phyloP scores from a whole-genome alignment of 192 early-diverging fungal species.

The Coemansia sp. region DNA sequence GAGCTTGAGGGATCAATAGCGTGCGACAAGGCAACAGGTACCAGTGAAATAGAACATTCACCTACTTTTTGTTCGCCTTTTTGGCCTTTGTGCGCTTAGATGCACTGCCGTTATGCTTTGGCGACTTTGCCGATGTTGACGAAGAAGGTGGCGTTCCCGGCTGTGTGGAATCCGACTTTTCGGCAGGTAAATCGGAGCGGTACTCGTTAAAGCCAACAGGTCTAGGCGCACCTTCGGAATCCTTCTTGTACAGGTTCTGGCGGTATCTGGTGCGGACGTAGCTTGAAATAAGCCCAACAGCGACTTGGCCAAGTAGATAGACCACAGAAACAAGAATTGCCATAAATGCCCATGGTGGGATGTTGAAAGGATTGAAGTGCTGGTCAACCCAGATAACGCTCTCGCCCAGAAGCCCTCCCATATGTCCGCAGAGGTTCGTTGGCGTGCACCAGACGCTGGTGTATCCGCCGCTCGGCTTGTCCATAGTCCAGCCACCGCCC shows the following conservation, averaged over 20 bases:
- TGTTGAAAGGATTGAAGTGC: constrained; percentile 41
- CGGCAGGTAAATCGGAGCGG: constrained; percentile 20
- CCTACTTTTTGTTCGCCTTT: constrained; percentile 27
- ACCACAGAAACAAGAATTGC: constrained; percentile 40
- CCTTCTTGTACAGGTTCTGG: constrained; percentile 18
- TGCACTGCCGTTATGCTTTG: constrained; percentile 18
- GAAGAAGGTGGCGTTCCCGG: constrained; percentile 1
- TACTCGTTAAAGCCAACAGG: constrained; percentile 37
- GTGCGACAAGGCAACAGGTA: background rate
- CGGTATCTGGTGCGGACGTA: constrained; percentile 28
- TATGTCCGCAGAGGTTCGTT: constrained; percentile 49
- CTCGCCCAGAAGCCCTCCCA: constrained; percentile 47
- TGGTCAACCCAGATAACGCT: constrained; percentile 30
- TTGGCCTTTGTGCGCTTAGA: constrained; percentile 42
- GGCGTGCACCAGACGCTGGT: constrained; percentile 51
- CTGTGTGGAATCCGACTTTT: constrained; percentile 10
- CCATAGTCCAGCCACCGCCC: constrained; percentile 29
- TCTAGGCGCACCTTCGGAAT: constrained; percentile 11
- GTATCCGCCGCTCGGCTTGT: constrained; percentile 40
- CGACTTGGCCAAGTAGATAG: constrained; percentile 44
- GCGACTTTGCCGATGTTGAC: constrained; percentile 9
- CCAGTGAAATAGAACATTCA: background rate
- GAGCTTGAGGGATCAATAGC: too few species aligned
- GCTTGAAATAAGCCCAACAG: constrained; percentile 17
- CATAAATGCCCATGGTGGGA: constrained; percentile 53